phyloP scores from a whole-genome alignment of 2,329 filamentous ascomycete species.

The Sporothrix brasiliensis region DNA sequence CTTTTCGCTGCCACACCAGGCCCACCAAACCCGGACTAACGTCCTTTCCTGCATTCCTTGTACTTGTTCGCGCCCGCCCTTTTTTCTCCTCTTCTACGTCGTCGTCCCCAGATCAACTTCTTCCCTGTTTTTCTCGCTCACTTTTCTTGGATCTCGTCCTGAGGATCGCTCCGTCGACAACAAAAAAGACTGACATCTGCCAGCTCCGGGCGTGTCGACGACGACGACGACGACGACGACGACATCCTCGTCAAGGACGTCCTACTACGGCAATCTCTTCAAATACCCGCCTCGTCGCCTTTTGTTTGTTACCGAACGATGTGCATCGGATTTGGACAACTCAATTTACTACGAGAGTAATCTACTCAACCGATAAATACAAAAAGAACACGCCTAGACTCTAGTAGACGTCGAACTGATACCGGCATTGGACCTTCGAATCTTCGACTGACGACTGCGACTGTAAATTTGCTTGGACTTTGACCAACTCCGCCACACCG shows the following conservation, averaged over 20 bases:
- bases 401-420: not conserved
- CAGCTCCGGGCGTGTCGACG: constrained; percentile 10
- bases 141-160: not conserved
- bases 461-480: not conserved
- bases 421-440: too few relatives aligned
- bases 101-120: constrained; percentile 13
- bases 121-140: not conserved
- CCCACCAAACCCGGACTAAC: constrained; percentile 16
- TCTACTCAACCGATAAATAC: too few relatives aligned
- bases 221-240: constrained; percentile 1
- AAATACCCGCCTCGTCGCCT: constrained; percentile 7
- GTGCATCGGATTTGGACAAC: not conserved
- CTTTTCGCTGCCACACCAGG: constrained; percentile 2
- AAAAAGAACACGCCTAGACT: not conserved
- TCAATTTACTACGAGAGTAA: not conserved
- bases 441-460: too few relatives aligned
- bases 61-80: constrained; percentile 6
- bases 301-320: not conserved
- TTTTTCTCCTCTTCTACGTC: constrained; percentile 21
- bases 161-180: constrained; percentile 4
- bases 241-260: not conserved
- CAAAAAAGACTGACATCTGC: constrained; percentile 2
- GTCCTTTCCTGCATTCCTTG: constrained; percentile 20
- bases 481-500: not conserved
- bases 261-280: not conserved